A percentile compares a stretch with the other conserved stretches of the same genome.
phyloP scores from a whole-genome alignment of 169 alveolate species.

The Eimeria falciformis region DNA sequence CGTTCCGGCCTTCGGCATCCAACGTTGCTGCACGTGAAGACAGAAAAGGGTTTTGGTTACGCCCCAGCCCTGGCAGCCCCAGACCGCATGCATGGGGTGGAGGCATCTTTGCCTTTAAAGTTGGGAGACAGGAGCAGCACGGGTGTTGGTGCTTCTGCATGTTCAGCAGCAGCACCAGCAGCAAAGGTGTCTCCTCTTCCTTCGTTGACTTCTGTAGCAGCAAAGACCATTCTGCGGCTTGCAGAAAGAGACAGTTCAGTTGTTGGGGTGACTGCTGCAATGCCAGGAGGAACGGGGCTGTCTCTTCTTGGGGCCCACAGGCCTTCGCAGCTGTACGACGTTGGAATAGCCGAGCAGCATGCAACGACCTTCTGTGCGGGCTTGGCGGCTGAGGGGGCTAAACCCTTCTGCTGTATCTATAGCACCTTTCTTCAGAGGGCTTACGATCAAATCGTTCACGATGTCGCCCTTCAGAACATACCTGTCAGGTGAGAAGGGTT shows the following conservation, averaged over 20 bases:
- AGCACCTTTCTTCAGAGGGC: constrained; percentile 93
- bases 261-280: constrained; percentile 87
- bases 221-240: constrained; percentile 82
- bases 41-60: constrained; percentile 88
- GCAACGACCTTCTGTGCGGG: constrained; percentile 92
- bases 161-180: constrained; percentile 9
- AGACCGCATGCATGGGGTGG: constrained; percentile 85
- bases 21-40: constrained; percentile 86
- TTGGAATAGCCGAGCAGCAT: constrained; percentile 93
- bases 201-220: constrained; percentile 84
- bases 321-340: constrained; percentile 90
- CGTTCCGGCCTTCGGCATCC: constrained; percentile 71
- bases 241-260: constrained; percentile 83
- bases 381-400: constrained; percentile 86
- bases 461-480: constrained; percentile 86
- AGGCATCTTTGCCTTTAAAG: not conserved
- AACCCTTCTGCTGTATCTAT: constrained; percentile 87
- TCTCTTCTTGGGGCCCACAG: constrained; percentile 81
- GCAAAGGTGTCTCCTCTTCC: not conserved
- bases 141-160: not conserved
- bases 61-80: constrained; percentile 84
- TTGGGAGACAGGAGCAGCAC: not conserved
- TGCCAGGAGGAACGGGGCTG: constrained; percentile 92
- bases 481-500: constrained; percentile 85
- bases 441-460: constrained; percentile 89